Evolutionary conservation across 257 asterid species (phyloP).

Genomic region (Solanum neorickii): DNA sequence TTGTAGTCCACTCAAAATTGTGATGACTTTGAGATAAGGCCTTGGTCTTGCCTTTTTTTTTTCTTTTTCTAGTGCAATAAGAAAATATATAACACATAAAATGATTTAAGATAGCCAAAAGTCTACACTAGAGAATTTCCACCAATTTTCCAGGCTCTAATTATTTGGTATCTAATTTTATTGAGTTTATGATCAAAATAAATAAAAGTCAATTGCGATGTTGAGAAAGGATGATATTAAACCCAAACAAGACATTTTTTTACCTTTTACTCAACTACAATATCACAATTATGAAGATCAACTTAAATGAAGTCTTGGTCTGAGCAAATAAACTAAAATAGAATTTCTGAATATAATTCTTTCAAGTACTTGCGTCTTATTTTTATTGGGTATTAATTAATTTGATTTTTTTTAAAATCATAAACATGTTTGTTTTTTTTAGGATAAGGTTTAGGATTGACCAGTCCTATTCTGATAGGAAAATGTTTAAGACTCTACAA

Average conservation of each 20-base stretch:
- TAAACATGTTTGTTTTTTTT: too few relatives aligned
- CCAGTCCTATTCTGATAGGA: accelerated
- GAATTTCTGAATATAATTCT: too few relatives aligned
- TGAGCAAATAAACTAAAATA: too few relatives aligned
- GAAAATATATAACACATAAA: background rate
- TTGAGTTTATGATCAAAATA: background rate
- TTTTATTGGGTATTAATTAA: too few relatives aligned
- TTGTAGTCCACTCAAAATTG: background rate
- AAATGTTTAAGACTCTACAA: too few relatives aligned
- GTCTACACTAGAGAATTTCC: background rate
- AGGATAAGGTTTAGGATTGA: too few relatives aligned
- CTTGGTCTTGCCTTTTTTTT: background rate
- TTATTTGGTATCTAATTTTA: background rate
- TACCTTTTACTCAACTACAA: background rate
- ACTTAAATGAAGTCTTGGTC: background rate
- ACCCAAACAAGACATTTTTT: background rate
- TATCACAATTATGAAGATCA: background rate
- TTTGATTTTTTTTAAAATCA: too few relatives aligned
- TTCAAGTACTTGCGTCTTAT: too few relatives aligned
- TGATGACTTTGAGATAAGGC: background rate
- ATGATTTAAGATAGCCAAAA: background rate
- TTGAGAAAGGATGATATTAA: too few relatives aligned
- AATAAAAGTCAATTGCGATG: too few relatives aligned
- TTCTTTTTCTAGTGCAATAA: background rate
- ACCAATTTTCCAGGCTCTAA: background rate